A percentile compares a stretch with the other conserved stretches of the same genome.
Evolutionary conservation across 2,329 filamentous ascomycete species (phyloP).

Genomic region (Arthrobotrys sphaeroides): DNA sequence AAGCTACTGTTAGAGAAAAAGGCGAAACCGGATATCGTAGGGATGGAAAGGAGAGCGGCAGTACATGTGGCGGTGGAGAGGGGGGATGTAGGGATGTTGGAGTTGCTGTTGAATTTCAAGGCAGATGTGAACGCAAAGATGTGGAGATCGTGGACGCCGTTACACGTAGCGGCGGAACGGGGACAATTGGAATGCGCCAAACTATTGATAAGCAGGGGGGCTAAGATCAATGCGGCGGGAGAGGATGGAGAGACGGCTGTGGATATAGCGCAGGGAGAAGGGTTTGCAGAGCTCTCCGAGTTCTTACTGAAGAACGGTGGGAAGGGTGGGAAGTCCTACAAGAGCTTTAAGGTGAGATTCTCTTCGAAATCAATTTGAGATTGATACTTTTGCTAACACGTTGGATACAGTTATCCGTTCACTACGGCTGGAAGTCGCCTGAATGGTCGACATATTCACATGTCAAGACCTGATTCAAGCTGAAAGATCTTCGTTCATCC

Average conservation of each 20-base stretch:
- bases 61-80: constrained; percentile 38
- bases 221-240: constrained; percentile 37
- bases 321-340: constrained; percentile 40
- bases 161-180: constrained; percentile 38
- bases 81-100: constrained; percentile 29
- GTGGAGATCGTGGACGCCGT: constrained; percentile 48
- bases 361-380: neutral
- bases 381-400: neutral
- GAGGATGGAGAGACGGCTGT: constrained; percentile 44
- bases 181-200: constrained; percentile 29
- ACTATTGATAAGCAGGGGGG: constrained; percentile 14
- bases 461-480: constrained; percentile 22
- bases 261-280: constrained; percentile 36
- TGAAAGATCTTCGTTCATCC: neutral
- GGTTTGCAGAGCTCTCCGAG: constrained; percentile 24
- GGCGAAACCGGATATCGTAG: constrained; percentile 38
- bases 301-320: constrained; percentile 32
- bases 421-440: constrained; percentile 45
- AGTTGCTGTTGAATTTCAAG: constrained; percentile 32
- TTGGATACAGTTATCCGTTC: constrained; percentile 29
- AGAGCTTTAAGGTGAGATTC: constrained; percentile 42
- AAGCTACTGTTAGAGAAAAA: constrained; percentile 21
- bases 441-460: constrained; percentile 40
- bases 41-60: constrained; percentile 33
- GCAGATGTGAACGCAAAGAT: constrained; percentile 50